Conservation (phyloP, 257 asterid genomes). For the Nicotiana knightiana region DNA sequence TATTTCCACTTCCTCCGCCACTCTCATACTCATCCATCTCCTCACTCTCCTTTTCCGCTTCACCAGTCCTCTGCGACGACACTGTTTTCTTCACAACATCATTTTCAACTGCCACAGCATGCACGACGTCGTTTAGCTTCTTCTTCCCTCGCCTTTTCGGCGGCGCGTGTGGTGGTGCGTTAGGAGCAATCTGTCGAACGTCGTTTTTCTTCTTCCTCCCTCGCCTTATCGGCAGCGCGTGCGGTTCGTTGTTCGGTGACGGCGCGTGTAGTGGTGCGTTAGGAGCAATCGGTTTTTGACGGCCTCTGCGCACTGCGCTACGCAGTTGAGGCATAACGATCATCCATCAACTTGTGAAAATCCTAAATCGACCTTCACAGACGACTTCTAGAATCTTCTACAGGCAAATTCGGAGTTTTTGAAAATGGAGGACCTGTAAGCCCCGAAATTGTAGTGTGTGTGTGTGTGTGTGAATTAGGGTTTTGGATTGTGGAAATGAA, state of each 20-base stretch:
- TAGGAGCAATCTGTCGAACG: too few species aligned
- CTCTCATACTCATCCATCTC: constrained; percentile 6
- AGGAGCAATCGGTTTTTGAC: not conserved
- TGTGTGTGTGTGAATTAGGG: not conserved
- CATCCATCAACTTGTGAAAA: not conserved
- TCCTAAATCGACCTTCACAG: not conserved
- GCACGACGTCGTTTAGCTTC: not conserved
- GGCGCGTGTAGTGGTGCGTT: not conserved
- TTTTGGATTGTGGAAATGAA: not conserved
- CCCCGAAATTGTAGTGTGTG: not conserved
- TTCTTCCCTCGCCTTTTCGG: not conserved
- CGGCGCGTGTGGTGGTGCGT: too few species aligned
- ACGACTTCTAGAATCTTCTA: not conserved
- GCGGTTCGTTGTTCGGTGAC: not conserved
- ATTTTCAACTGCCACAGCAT: too few species aligned
- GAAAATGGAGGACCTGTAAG: not conserved
- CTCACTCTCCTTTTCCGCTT: not conserved
- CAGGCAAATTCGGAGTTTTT: not conserved
- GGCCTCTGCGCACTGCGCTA: not conserved
- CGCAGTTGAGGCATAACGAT: not conserved
- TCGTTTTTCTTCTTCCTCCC: not conserved
- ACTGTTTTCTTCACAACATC: not conserved
- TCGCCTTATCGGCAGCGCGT: not conserved
- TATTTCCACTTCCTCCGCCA: not conserved
- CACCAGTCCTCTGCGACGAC: not conserved